Evolutionary conservation across 1,139 yeast genomes (phyloP).

Genomic region (Yamadazyma spencermartinsiae): DNA sequence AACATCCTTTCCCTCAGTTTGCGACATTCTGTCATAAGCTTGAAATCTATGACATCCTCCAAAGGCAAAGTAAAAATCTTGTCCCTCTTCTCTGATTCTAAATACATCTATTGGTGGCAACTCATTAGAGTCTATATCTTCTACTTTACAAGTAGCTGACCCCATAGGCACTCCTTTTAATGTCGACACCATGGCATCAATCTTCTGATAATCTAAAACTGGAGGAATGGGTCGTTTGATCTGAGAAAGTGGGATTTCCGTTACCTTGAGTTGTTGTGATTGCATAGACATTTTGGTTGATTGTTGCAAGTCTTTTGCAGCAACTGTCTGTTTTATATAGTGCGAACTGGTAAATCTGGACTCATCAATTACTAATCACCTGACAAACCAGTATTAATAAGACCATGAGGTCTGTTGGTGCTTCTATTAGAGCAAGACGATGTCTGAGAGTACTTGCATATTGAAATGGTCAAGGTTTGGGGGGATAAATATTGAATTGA

Average conservation of each 20-base stretch:
- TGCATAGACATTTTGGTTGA: constrained; percentile 35
- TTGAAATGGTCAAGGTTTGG: too few species aligned
- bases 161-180: constrained; percentile 63
- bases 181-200: constrained; percentile 78
- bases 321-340: neutral
- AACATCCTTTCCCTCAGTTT: constrained; percentile 32
- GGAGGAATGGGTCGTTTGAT: constrained; percentile 84
- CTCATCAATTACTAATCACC: neutral
- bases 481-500: too few species aligned
- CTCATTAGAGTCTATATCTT: constrained; percentile 60
- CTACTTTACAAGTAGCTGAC: constrained; percentile 60
- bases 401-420: too few species aligned
- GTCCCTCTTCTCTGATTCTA: constrained; percentile 61
- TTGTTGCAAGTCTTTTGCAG: neutral
- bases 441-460: too few species aligned
- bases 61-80: constrained; percentile 70
- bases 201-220: constrained; percentile 68
- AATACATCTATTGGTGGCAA: constrained; percentile 78
- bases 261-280: constrained; percentile 41
- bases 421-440: too few species aligned
- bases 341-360: neutral
- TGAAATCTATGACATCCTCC: constrained; percentile 87
- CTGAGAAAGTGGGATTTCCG: constrained; percentile 60
- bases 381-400: too few species aligned
- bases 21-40: constrained; percentile 56